These are phyloP conservation scores for Dendrocalamus sinicus DNA, from an alignment of 176 grass and related monocot species.

Conservation along the genomic window DNA sequence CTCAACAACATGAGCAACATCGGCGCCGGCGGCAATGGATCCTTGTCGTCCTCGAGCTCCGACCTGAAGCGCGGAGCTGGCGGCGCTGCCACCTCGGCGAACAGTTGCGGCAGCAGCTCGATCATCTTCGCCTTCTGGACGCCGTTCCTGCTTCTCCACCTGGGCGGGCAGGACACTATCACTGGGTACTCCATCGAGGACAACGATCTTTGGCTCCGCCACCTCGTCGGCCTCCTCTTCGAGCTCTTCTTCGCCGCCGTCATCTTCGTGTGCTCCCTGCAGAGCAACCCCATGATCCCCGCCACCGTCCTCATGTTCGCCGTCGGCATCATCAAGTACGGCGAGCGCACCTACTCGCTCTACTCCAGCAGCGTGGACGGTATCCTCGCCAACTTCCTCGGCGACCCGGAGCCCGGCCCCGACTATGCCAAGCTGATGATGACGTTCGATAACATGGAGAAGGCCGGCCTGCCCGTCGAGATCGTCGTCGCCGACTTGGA, in stretches of 20 bases:
- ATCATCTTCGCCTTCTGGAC: too few relatives aligned
- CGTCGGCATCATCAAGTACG: neutral
- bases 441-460: neutral
- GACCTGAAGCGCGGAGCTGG: too few relatives aligned
- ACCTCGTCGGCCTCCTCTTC: too few relatives aligned
- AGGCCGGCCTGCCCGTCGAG: neutral
- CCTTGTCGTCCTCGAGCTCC: too few relatives aligned
- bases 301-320: conserved; percentile 27
- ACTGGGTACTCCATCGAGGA: too few relatives aligned
- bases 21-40: too few relatives aligned
- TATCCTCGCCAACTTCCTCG: neutral
- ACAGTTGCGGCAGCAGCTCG: too few relatives aligned
- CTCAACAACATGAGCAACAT: too few relatives aligned
- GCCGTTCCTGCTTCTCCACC: too few relatives aligned
- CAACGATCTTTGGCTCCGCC: too few relatives aligned
- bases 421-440: conserved; percentile 18
- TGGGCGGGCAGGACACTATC: too few relatives aligned
- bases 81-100: too few relatives aligned
- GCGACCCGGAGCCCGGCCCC: neutral
- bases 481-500: neutral
- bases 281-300: neutral
- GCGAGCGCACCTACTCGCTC: neutral
- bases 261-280: neutral
- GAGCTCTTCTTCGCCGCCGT: neutral
- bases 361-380: neutral